These are phyloP conservation scores for Spiraea crenata DNA, from an alignment of 331 rosid genomes.

Conservation along the genomic window DNA sequence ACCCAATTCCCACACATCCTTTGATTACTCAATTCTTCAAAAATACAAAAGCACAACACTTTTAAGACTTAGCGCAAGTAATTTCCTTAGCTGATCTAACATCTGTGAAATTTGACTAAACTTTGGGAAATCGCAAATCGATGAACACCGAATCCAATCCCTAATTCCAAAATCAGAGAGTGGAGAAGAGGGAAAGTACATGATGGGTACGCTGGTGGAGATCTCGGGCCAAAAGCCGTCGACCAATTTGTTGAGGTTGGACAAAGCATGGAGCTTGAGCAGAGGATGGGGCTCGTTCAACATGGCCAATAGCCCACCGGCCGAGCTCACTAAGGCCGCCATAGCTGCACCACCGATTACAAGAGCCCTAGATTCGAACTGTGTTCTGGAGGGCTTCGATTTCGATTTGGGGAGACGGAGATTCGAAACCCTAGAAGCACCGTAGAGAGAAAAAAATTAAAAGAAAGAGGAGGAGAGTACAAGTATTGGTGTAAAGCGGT, in stretches of 20 bases:
- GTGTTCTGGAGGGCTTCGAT: slow-evolving; percentile 37
- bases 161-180: slow-evolving; percentile 19
- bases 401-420: slow-evolving; percentile 29
- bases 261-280: slow-evolving; percentile 88
- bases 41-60: neutral
- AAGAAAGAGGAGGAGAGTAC: neutral
- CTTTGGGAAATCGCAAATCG: neutral
- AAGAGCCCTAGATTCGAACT: slow-evolving; percentile 4
- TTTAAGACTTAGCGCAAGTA: neutral
- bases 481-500: neutral
- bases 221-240: slow-evolving; percentile 98
- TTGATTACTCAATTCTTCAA: neutral
- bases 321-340: slow-evolving; percentile 82
- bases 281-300: slow-evolving; percentile 75
- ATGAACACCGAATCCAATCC: slow-evolving; percentile 23
- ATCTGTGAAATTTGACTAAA: neutral
- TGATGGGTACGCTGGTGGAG: slow-evolving; percentile 91
- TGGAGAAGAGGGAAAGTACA: slow-evolving; percentile 42
- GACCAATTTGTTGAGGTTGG: slow-evolving; percentile 83
- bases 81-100: neutral
- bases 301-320: slow-evolving; percentile 96
- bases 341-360: slow-evolving; percentile 29
- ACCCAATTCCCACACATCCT: neutral
- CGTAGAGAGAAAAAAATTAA: slow-evolving; percentile 1
- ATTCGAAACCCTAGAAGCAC: slow-evolving; percentile 40